Evolutionary conservation across 345 rosid genomes (phyloP).

Genomic region (Linum trigynum): DNA sequence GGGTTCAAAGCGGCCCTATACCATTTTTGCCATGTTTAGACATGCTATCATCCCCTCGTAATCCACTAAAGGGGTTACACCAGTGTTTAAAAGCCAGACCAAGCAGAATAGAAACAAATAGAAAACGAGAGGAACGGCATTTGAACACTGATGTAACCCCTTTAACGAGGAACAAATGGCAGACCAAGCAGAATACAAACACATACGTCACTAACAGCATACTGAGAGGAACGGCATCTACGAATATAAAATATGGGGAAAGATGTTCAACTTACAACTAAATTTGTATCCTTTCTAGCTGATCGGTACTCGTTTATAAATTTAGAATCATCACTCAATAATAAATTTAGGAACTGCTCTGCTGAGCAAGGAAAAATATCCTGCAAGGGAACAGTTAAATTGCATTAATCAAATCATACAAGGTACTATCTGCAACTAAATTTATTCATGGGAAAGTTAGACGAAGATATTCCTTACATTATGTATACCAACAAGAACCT

Average conservation of each 20-base stretch:
- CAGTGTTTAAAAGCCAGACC: no score
- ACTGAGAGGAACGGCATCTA: no score
- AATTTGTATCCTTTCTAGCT: constrained; percentile 67
- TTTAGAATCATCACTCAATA: constrained; percentile 60
- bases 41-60: no score
- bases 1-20: no score
- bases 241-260: not conserved
- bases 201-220: no score
- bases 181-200: no score
- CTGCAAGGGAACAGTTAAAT: constrained; percentile 36
- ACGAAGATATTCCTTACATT: constrained; percentile 39
- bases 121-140: no score
- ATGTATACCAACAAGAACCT: constrained; percentile 63
- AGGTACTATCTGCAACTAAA: constrained; percentile 1
- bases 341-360: constrained; percentile 48
- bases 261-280: constrained; percentile 42
- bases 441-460: constrained; percentile 4
- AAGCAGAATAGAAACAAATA: no score
- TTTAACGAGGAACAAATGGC: not conserved
- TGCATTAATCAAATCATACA: constrained; percentile 6
- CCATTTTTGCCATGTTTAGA: no score
- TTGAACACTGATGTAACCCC: no score
- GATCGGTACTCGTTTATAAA: constrained; percentile 59
- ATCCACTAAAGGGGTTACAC: no score
- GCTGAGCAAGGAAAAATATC: constrained; percentile 66